Conservation (phyloP, 495 filamentous ascomycete species). For the Xylaria curta region DNA sequence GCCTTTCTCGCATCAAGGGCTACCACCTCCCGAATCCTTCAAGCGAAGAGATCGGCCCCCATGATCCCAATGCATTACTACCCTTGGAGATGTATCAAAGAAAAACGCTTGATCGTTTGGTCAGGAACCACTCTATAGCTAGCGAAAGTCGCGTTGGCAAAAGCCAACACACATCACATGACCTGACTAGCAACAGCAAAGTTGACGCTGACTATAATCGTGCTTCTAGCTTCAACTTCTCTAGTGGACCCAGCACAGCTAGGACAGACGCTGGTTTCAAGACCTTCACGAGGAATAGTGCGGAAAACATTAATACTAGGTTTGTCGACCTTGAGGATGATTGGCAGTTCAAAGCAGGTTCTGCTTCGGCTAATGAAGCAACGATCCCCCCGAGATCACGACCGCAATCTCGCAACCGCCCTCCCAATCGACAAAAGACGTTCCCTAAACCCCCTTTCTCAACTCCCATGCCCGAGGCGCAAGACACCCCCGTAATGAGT, state of each 20-base stretch:
- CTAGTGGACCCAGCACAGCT: slow-evolving; percentile 42
- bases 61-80: slow-evolving; percentile 28
- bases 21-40: slow-evolving; percentile 25
- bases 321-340: slow-evolving; percentile 50
- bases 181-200: slow-evolving; percentile 21
- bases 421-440: slow-evolving; percentile 38
- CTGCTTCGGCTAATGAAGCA: slow-evolving; percentile 36
- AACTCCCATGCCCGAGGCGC: slow-evolving; percentile 22
- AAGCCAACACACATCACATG: background rate
- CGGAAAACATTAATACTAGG: slow-evolving; percentile 78
- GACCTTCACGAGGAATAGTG: slow-evolving; percentile 62
- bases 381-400: slow-evolving; percentile 42
- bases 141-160: background rate
- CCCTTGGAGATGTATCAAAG: slow-evolving; percentile 43
- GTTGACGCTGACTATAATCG: slow-evolving; percentile 42
- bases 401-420: slow-evolving; percentile 43
- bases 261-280: slow-evolving; percentile 30
- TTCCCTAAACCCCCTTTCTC: slow-evolving; percentile 22
- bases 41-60: slow-evolving; percentile 31
- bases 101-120: slow-evolving; percentile 35
- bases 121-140: slow-evolving; percentile 24
- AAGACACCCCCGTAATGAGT: slow-evolving; percentile 36
- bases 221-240: slow-evolving; percentile 57
- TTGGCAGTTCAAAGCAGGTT: slow-evolving; percentile 55
- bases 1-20: background rate